Percentiles rank a stretch among this genome's conserved stretches.
These are phyloP conservation scores for Fusarium lateritium DNA, from an alignment of 2,329 filamentous ascomycete species.

Conservation along the genomic window DNA sequence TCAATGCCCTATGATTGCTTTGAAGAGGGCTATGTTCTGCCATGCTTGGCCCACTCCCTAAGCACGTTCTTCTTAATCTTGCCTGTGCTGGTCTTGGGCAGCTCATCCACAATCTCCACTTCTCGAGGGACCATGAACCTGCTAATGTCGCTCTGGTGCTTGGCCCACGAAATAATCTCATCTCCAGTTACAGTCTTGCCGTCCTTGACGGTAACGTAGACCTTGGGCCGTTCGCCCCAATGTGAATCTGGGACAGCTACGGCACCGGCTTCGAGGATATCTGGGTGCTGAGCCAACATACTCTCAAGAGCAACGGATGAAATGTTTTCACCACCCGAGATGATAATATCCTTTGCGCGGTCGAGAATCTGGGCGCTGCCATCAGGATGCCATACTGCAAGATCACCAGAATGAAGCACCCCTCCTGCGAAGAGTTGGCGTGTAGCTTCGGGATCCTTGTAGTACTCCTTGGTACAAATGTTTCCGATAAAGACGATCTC, in stretches of 20 bases:
- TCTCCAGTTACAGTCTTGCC: slow-evolving; percentile 65
- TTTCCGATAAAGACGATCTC: slow-evolving; percentile 88
- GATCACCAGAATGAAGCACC: slow-evolving; percentile 88
- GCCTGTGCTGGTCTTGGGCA: slow-evolving; percentile 97
- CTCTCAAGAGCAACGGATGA: slow-evolving; percentile 92
- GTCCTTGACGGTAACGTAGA: slow-evolving; percentile 85
- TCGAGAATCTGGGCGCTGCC: slow-evolving; percentile 94
- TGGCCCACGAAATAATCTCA: slow-evolving; percentile 89
- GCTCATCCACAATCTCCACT: slow-evolving; percentile 84
- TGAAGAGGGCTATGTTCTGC: slow-evolving; percentile 29
- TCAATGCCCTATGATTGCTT: too few relatives aligned
- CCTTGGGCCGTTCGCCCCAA: slow-evolving; percentile 97
- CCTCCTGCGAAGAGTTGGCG: slow-evolving; percentile 89
- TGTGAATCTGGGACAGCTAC: slow-evolving; percentile 89
- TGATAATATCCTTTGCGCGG: slow-evolving; percentile 97
- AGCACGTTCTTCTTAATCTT: slow-evolving; percentile 97
- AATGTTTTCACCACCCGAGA: slow-evolving; percentile 97
- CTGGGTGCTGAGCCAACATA: slow-evolving; percentile 89
- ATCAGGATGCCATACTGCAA: slow-evolving; percentile 94
- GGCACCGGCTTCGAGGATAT: slow-evolving; percentile 91
- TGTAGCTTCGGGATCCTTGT: slow-evolving; percentile 89
- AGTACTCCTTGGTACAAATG: slow-evolving; percentile 92
- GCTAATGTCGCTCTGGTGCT: slow-evolving; percentile 83
- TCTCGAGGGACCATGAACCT: slow-evolving; percentile 88
- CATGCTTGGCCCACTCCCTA: slow-evolving; percentile 79